Percentiles rank a stretch among this genome's conserved stretches.
phyloP scores from a whole-genome alignment of 2,329 filamentous ascomycete genomes.

The Exophiala alcalophila region DNA sequence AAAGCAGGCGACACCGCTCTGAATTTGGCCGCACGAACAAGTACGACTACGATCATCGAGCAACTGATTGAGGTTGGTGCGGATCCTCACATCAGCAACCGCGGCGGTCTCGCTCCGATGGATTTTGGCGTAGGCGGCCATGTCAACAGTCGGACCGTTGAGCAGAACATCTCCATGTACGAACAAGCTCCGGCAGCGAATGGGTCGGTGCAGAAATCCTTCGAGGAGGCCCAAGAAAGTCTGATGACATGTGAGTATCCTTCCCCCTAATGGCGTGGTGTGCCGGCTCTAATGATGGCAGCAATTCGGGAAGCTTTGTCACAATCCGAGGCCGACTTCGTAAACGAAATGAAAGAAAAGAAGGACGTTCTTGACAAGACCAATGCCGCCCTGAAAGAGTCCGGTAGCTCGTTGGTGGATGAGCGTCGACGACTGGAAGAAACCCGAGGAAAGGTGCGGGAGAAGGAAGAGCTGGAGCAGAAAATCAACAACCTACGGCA shows the following conservation, averaged over 20 bases:
- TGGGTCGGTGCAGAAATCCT: conserved; percentile 43
- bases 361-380: conserved; percentile 79
- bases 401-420: conserved; percentile 73
- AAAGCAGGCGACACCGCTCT: conserved; percentile 91
- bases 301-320: conserved; percentile 80
- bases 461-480: conserved; percentile 62
- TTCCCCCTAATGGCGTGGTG: too few species aligned
- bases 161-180: conserved; percentile 20
- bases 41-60: conserved; percentile 92
- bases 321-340: conserved; percentile 75
- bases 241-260: conserved; percentile 42
- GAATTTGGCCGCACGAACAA: conserved; percentile 88
- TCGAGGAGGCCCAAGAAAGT: conserved; percentile 46
- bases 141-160: conserved; percentile 48
- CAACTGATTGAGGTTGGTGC: conserved; percentile 93
- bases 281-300: conserved; percentile 42
- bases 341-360: conserved; percentile 75
- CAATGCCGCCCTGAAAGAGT: conserved; percentile 75
- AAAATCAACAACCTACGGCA: conserved; percentile 75
- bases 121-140: conserved; percentile 84
- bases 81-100: conserved; percentile 86
- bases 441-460: conserved; percentile 63
- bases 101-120: conserved; percentile 81
- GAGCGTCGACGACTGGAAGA: conserved; percentile 71
- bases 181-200: conserved; percentile 29